Evolutionary conservation across 2,329 filamentous ascomycete species (phyloP).

Genomic region (Colletotrichum sp.): DNA sequence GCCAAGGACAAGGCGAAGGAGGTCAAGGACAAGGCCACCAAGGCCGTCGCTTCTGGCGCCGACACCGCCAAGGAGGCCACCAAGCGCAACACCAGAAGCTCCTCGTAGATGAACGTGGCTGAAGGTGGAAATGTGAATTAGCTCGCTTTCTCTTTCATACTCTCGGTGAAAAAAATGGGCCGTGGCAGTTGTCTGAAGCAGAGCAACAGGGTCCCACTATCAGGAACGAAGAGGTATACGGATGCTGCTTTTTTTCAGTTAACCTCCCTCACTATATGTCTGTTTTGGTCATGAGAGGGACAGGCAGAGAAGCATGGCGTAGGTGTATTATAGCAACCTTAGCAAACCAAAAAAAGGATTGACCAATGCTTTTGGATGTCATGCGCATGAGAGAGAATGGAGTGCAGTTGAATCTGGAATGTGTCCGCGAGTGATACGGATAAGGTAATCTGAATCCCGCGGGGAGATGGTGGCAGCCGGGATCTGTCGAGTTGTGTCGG

Average conservation of each 20-base stretch:
- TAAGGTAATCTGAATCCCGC: background rate
- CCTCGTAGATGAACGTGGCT: constrained; percentile 44
- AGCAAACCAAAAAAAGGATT: background rate
- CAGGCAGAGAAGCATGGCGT: constrained; percentile 19
- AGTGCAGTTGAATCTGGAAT: background rate
- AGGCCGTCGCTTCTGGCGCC: constrained; percentile 64
- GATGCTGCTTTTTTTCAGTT: constrained; percentile 17
- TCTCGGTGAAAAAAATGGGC: background rate
- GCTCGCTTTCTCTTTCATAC: constrained; percentile 15
- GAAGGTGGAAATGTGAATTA: constrained; percentile 6
- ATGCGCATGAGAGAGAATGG: background rate
- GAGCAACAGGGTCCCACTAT: background rate
- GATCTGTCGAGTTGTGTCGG: background rate
- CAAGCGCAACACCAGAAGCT: constrained; percentile 65
- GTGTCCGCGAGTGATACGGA: background rate
- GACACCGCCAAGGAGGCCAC: constrained; percentile 79
- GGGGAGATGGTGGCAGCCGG: background rate
- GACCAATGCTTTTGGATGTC: background rate
- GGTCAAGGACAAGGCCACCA: constrained; percentile 74
- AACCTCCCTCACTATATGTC: constrained; percentile 10
- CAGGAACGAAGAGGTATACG: background rate
- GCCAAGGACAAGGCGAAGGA: constrained; percentile 76
- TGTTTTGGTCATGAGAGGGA: constrained; percentile 12
- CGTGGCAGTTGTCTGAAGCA: background rate
- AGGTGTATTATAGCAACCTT: constrained; percentile 15